Base-by-base conservation (phyloP, 108 stramenopile genomes). In the Cyclotella cryptica region DNA sequence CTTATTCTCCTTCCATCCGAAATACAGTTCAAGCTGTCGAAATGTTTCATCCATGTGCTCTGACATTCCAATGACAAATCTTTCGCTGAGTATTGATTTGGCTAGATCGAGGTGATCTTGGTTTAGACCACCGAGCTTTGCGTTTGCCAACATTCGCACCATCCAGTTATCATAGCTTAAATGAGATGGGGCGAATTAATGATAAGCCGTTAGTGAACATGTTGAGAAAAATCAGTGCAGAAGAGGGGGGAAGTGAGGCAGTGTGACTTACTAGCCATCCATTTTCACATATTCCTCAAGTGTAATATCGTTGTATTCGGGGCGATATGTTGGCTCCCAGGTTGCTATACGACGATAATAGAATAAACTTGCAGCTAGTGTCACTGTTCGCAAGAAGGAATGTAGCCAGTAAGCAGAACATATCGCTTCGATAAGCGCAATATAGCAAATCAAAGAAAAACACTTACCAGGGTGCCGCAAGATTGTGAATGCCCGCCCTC, bases 321-420 rank as follows among this genome's bases (percentile, higher is more conserved):
- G 71, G 18, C 79, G 72, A 49, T 83, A 83, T 19, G 81, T 79
- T n/a, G 85, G 81, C 59, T 86, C 85, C 85, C 81, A 86, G 5
- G 80, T 69, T 3, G 85, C 85, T 42, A 70, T 76, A 22, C 58
- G 58, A 1, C 82, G 63, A 44, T 86, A 83, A 54, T 83, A 81
- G 53, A 83, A 83, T 51, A 85, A 45, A 43, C 73, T 79, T 40
- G 49, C 64, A 66, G 61, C 61, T 41, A 66, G 43, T 53, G 44
- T 39, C 15, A 69, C 35, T 69, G 4, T 18, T 27, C 27, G 18
- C 12, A 63, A 29, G n/a, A 39, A 15, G 1, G 7, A 35, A 63
- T 3, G n/a, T 13, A 11, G 1, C 14, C 39, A 35, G 40, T 39
- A 41, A 4, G 11, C 2, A 41, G 26, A 24, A 22, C 0, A n/a